Evolutionary conservation across 768 basidiomycete genomes (phyloP).

Genomic region (Macrolepiota dolichaula): DNA sequence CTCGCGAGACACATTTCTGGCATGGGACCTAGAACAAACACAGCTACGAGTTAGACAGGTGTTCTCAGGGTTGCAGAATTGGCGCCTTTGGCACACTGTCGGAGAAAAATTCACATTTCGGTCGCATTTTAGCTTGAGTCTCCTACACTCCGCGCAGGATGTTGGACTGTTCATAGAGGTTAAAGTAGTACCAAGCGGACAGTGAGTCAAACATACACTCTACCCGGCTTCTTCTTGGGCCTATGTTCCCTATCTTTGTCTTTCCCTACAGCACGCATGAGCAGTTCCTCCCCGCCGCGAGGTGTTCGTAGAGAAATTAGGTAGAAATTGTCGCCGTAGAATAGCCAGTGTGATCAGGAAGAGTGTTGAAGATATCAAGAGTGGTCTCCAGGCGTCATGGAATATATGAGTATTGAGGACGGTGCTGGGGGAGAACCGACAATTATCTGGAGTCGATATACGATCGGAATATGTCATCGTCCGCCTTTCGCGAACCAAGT

Average conservation of each 20-base stretch:
- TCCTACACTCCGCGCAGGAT: conserved; percentile 49
- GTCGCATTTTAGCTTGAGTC: conserved; percentile 67
- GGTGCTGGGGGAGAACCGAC: conserved; percentile 14
- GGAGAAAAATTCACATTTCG: conserved; percentile 41
- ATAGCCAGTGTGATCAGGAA: conserved; percentile 4
- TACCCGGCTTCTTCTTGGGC: conserved; percentile 28
- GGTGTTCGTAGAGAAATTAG: neutral
- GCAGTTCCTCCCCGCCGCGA: conserved; percentile 15
- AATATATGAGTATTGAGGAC: conserved; percentile 11
- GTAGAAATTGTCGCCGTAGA: neutral
- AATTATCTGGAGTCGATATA: conserved; percentile 9
- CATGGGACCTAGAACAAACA: conserved; percentile 57
- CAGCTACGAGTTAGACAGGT: conserved; percentile 10
- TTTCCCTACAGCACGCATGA: conserved; percentile 11
- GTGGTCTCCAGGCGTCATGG: neutral
- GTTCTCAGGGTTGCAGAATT: conserved; percentile 14
- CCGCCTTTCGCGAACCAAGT: conserved; percentile 8
- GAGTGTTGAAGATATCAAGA: neutral
- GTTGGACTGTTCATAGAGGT: conserved; percentile 47
- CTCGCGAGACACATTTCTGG: conserved; percentile 72
- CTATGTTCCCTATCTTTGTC: conserved; percentile 23
- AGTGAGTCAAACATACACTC: conserved; percentile 22
- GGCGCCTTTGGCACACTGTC: neutral
- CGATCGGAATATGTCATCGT: conserved; percentile 20
- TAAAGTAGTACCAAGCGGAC: neutral